phyloP scores from a whole-genome alignment of 2,329 filamentous ascomycete species.

The Rhynchosporium secalis region DNA sequence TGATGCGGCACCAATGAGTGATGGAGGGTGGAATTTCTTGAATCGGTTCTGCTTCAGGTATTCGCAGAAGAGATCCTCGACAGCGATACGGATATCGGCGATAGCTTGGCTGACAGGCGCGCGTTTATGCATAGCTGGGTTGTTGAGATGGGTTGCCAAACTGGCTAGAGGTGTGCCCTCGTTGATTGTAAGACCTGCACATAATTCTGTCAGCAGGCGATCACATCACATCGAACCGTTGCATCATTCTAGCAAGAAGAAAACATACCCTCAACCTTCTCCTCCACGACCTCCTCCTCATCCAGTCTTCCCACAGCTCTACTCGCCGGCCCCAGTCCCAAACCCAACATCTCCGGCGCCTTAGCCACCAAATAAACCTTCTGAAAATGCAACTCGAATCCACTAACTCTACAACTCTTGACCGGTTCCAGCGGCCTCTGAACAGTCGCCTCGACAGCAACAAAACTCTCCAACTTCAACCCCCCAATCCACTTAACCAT shows the following conservation, averaged over 20 bases:
- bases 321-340: slow-evolving; percentile 58
- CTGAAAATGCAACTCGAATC: slow-evolving; percentile 83
- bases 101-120: slow-evolving; percentile 89
- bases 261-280: slow-evolving; percentile 42
- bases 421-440: slow-evolving; percentile 83
- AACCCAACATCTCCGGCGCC: slow-evolving; percentile 56
- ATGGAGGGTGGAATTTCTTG: slow-evolving; percentile 83
- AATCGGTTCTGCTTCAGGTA: slow-evolving; percentile 77
- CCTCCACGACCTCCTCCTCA: slow-evolving; percentile 54
- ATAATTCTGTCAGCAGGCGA: slow-evolving; percentile 22
- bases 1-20: slow-evolving; percentile 83
- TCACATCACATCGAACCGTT: background rate
- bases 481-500: slow-evolving; percentile 92
- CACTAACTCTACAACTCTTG: slow-evolving; percentile 78
- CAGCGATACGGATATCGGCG: slow-evolving; percentile 49
- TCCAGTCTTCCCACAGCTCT: slow-evolving; percentile 57
- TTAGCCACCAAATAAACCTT: slow-evolving; percentile 78
- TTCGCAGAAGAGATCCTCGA: slow-evolving; percentile 65
- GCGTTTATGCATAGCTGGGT: slow-evolving; percentile 89
- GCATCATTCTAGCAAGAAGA: background rate
- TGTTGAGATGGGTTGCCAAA: slow-evolving; percentile 65
- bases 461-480: slow-evolving; percentile 77
- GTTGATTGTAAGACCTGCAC: slow-evolving; percentile 41
- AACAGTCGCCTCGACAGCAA: slow-evolving; percentile 77
- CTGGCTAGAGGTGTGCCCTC: slow-evolving; percentile 66